Conservation (phyloP, 305 asterid genomes). For the Fraxinus dipetala region DNA sequence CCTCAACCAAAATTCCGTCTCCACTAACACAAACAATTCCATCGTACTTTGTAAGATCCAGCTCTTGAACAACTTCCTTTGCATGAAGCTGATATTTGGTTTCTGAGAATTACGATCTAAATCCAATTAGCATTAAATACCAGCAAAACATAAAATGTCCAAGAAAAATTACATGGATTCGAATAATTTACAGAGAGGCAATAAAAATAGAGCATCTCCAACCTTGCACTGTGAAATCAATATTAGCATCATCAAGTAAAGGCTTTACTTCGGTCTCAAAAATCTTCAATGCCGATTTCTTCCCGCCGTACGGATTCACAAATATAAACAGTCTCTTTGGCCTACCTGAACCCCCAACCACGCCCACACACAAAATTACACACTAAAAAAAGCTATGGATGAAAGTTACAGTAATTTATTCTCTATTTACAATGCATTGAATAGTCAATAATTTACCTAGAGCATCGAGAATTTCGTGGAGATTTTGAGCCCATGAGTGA, state of each 20-base stretch:
- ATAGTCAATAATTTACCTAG: slow-evolving; percentile 47
- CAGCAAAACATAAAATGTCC: not conserved
- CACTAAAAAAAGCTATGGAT: not conserved
- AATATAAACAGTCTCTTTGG: slow-evolving; percentile 73
- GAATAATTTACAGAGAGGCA: not conserved
- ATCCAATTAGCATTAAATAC: slow-evolving; percentile 19
- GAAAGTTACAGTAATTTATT: not conserved
- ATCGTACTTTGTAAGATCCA: slow-evolving; percentile 68
- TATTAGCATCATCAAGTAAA: slow-evolving; percentile 74
- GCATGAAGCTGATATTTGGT: slow-evolving; percentile 77
- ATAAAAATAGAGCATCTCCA: not conserved
- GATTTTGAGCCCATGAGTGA: slow-evolving; percentile 50
- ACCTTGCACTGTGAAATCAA: slow-evolving; percentile 71
- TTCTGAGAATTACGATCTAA: slow-evolving; percentile 43
- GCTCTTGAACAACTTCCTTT: slow-evolving; percentile 61
- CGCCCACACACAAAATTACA: not conserved
- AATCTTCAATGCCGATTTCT: slow-evolving; percentile 62
- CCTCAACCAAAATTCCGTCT: slow-evolving; percentile 93
- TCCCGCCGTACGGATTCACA: slow-evolving; percentile 94
- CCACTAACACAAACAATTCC: slow-evolving; percentile 95
- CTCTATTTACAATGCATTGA: not conserved
- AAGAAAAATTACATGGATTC: not conserved
- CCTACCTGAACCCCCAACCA: slow-evolving; percentile 53
- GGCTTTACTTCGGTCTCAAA: slow-evolving; percentile 72
- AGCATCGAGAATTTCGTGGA: slow-evolving; percentile 58